Base-by-base conservation (phyloP, 176 grass and related monocot species). In the Oryza longistaminata region DNA sequence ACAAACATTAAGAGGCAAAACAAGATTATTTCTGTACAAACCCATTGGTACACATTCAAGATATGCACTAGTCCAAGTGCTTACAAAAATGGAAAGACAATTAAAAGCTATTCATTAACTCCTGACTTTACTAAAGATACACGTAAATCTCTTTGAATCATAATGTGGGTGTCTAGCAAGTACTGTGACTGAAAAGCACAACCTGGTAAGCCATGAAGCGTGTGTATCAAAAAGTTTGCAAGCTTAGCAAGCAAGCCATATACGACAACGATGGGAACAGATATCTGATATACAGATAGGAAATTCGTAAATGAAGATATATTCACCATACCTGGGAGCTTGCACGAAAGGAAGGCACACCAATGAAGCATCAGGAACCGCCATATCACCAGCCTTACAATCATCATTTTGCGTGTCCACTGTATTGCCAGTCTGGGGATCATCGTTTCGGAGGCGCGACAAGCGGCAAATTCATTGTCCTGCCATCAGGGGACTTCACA, bases 311-410 rank as follows among this genome's bases (percentile, higher is more conserved):
- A 31, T 49, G 29, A 31, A 11, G 11, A 22, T 67, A 4, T 46
- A 27, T 19, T 64, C 43, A 65, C 24, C 19, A 52, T 88, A 98
- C 96, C 89, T 89, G 96, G 0, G 96, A 98, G 78, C 88, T 98
- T 83, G 93, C 96, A 5, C 93, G 93, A 75, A 95, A 98, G 64
- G 96, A 98, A 98, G 89, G 43, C 93, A 95, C 77, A 95, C 64
- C 27, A 95, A 85, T 71, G 89, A 90, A 11, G 78, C 96, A 81
- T 71, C 66, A 75, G 96, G 81, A 81, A 78, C 78, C 24, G 61
- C 75, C 1, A 6, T 42, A 67, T 35, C 49, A 14, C 46, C 62
- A 74, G 60, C 35, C 39, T 42, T 50, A 34, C n/a, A 1, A 14
- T 12, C 70, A 70, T 0, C 49, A 0, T 9, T 69, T 53, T 43